phyloP scores from a whole-genome alignment of 257 asterid species.

The Verbascum thapsus region DNA sequence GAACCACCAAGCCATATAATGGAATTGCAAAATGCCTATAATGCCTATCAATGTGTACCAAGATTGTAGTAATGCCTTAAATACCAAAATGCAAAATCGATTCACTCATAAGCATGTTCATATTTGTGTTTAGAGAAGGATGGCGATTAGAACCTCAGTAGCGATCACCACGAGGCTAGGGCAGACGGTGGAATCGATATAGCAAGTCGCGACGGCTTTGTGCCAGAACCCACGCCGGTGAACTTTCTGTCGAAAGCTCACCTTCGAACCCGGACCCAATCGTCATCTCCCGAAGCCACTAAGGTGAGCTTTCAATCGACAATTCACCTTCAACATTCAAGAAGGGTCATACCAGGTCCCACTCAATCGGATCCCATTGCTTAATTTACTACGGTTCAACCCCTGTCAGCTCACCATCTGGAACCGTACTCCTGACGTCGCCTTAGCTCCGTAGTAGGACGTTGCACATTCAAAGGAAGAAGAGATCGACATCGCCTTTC shows the following conservation, averaged over 20 bases:
- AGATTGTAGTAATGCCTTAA: too few relatives aligned
- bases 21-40: too few relatives aligned
- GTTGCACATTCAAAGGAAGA: too few relatives aligned
- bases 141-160: slow-evolving; percentile 62
- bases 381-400: slow-evolving; percentile 50
- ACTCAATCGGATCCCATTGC: slow-evolving; percentile 58
- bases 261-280: slow-evolving; percentile 41
- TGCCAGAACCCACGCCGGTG: slow-evolving; percentile 68
- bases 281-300: slow-evolving; percentile 40
- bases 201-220: slow-evolving; percentile 71
- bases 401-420: slow-evolving; percentile 55
- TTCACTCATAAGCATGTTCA: neutral
- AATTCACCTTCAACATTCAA: slow-evolving; percentile 48
- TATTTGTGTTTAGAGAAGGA: neutral
- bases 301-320: slow-evolving; percentile 69
- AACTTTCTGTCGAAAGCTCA: slow-evolving; percentile 60
- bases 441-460: too few relatives aligned
- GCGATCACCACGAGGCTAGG: slow-evolving; percentile 83
- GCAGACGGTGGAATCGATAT: slow-evolving; percentile 68
- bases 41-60: too few relatives aligned
- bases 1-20: too few relatives aligned
- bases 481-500: too few relatives aligned
- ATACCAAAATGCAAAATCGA: neutral
- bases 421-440: slow-evolving; percentile 54
- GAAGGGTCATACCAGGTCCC: slow-evolving; percentile 59